Base-by-base conservation (phyloP, 495 filamentous ascomycete genomes). In the Jackrogersella multiformis region DNA sequence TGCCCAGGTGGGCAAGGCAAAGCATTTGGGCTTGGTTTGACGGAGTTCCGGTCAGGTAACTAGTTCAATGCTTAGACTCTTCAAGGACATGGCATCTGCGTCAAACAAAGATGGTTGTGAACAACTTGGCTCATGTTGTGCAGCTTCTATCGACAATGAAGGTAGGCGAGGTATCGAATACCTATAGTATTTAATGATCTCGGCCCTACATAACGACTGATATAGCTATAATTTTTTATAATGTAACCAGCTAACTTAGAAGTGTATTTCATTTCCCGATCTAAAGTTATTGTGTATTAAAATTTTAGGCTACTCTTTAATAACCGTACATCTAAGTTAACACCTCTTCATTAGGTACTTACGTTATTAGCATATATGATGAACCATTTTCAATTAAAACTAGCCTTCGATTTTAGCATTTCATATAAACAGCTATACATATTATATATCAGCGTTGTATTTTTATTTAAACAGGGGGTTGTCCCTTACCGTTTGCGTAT, bases 401-500 rank as follows among this genome's bases (percentile, higher is more conserved):
- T 18, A 13, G n/a, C 48, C 10, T 13, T 15, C 8, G 2, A 10
- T 18, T n/a, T 12, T 42, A 68, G 21, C 66, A 68, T 10, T 68
- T 64, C 66, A 68, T 18, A 55, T 64, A 64, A 28, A 68, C 54
- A 44, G 59, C 66, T 68, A 34, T 5, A 21, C 16, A 26, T 4
- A 23, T 20, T 8, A 26, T 4, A 23, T 20, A 39, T 68, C 13
- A 68, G 59, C 18, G 20, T 32, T 18, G 12, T 21, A n/a, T 35
- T 8, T 9, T 13, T 15, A 23, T 9, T 10, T 30, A n/a, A 34
- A n/a, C 26, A 2, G 23, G 13, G n/a, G 18, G 3, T 15, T 6
- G 1, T 56, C 6, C 44, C 72, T 72, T 59, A 74, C 72, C 83
- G 62, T 86, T 87, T 1, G 86, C 80, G 68, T 84, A 89, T 24